Base-by-base conservation (phyloP, 129 eudicot genomes). In the Tanacetum coccineum region DNA sequence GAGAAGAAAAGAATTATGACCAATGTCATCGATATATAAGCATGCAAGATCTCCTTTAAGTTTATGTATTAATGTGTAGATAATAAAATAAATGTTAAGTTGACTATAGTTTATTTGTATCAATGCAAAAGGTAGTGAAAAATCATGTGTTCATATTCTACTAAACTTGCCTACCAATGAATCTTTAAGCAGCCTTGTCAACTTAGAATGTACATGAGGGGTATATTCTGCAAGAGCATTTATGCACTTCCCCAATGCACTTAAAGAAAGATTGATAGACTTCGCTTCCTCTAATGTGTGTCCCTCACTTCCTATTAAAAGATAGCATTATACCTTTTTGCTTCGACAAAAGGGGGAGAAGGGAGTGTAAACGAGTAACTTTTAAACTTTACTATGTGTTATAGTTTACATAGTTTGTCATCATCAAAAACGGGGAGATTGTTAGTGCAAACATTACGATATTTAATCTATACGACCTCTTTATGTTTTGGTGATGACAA, bases 251-350 rank as follows among this genome's bases (percentile, higher is more conserved):
- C n/a, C n/a, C n/a, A n/a, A n/a, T n/a, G n/a, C n/a, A n/a, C n/a
- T n/a, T n/a, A n/a, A n/a, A n/a, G n/a, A n/a, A n/a, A n/a, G 95
- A 80, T 90, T 90, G 64, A 90, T 90, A 36, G 97, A 87, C 55
- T 90, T 90, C 21, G 97, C 97, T 84, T 90, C 97, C 74, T 90
- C 97, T 73, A 90, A 48, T 65, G 81, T 86, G 49, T 90, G 97
- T 32, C 97, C 97, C 84, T 90, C 97, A 57, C 95, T 86, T 70
- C 97, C 97, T 90, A 64, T 80, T 66, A 66, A 28, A 66, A 66
- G 18, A 14, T 48, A n/a, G 18, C n/a, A n/a, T n/a, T n/a, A n/a
- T n/a, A n/a, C n/a, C n/a, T n/a, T n/a, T n/a, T n/a, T n/a, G n/a
- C n/a, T n/a, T n/a, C n/a, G n/a, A n/a, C n/a, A n/a, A n/a, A n/a